Percentiles rank a stretch among this genome's conserved stretches.
Conservation (phyloP, 169 alveolate genomes). For the Neospora caninum region DNA sequence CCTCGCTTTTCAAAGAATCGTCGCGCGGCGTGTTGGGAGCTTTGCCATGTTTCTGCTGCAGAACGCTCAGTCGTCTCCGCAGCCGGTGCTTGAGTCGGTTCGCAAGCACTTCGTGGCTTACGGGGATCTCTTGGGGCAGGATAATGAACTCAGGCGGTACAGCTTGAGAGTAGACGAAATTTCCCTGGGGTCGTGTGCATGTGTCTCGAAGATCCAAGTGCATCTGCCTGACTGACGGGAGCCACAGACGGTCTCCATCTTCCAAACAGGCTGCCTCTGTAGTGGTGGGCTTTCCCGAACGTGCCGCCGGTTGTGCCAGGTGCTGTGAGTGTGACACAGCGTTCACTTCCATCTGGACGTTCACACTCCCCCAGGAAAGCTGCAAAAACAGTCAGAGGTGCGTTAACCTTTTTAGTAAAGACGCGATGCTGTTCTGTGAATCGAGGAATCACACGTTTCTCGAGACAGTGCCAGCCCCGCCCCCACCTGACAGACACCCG, state of each 20-base stretch:
- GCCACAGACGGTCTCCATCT: neutral
- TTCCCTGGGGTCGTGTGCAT: neutral
- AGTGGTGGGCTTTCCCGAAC: neutral
- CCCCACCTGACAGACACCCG: too few relatives aligned
- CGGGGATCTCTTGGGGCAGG: neutral
- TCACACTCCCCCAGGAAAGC: conserved; percentile 7
- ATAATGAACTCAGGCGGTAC: conserved; percentile 9
- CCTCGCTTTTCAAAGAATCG: neutral
- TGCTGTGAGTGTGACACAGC: neutral
- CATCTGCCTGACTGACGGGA: conserved; percentile 2
- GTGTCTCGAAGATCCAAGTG: conserved; percentile 32
- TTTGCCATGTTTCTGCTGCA: neutral
- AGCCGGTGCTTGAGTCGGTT: conserved; percentile 9
- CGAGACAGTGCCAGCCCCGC: too few relatives aligned
- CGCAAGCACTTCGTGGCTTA: conserved; percentile 28
- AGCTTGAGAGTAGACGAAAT: neutral
- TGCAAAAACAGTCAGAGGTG: neutral
- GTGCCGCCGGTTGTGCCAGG: neutral
- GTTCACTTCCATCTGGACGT: neutral
- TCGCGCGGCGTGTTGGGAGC: neutral
- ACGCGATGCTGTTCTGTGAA: too few relatives aligned
- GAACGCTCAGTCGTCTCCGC: neutral
- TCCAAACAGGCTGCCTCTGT: neutral
- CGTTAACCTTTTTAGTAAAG: neutral
- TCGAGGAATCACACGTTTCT: too few relatives aligned